Percentiles rank a stretch among this genome's conserved stretches.
Conservation (phyloP, 2,329 filamentous ascomycete species). For the Beauveria sp. region DNA sequence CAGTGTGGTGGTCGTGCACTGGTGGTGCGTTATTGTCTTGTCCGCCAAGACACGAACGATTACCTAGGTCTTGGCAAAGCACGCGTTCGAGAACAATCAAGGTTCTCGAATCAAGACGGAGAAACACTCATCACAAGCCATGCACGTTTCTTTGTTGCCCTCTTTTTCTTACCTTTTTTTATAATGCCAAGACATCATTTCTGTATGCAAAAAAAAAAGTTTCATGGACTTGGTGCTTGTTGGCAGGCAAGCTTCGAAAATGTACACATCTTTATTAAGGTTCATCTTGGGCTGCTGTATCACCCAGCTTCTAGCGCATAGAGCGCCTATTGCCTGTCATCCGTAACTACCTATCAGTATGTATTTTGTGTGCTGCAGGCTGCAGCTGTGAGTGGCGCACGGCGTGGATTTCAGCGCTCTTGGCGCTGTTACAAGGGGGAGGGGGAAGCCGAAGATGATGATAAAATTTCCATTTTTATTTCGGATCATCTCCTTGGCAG, state of each 20-base stretch:
- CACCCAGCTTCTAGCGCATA: neutral
- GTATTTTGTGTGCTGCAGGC: neutral
- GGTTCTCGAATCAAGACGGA: neutral
- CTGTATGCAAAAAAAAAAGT: too few species aligned
- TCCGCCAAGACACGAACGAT: conserved; percentile 2
- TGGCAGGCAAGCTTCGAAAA: too few species aligned
- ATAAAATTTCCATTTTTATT: too few species aligned
- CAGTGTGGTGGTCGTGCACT: neutral
- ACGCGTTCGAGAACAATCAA: conserved; percentile 3
- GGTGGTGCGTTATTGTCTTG: neutral
- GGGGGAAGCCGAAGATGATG: neutral
- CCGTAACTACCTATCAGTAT: neutral
- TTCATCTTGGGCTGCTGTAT: too few species aligned
- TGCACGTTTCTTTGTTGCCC: too few species aligned
- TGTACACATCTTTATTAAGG: too few species aligned
- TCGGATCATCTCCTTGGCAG: too few species aligned
- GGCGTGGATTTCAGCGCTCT: neutral
- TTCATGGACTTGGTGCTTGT: too few species aligned
- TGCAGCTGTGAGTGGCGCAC: neutral
- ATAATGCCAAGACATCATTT: neutral
- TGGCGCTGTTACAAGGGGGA: neutral
- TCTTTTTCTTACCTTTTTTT: neutral
- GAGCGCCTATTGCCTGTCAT: neutral
- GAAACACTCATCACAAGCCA: too few species aligned
- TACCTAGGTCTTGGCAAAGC: neutral